Conservation (phyloP, 2,329 filamentous ascomycete species). For the Verticillium tricorpus region DNA sequence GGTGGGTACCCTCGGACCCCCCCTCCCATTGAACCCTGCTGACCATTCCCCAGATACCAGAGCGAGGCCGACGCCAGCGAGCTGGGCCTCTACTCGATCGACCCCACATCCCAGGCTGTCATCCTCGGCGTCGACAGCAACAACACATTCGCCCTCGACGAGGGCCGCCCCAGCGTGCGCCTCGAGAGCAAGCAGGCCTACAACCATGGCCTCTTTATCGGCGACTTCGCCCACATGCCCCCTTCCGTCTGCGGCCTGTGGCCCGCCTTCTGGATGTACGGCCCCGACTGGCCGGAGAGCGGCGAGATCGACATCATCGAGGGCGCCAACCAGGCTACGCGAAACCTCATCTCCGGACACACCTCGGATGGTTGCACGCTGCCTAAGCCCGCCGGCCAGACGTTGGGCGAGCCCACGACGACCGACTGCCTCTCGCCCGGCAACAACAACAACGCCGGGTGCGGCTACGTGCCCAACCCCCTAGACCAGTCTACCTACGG, state of each 20-base stretch:
- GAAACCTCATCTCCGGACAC: constrained; percentile 60
- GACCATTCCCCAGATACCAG: constrained; percentile 33
- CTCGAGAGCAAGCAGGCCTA: constrained; percentile 61
- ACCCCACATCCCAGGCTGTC: constrained; percentile 35
- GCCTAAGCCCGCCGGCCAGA: neutral
- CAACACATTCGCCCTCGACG: constrained; percentile 28
- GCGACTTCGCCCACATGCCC: constrained; percentile 72
- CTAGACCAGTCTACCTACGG: constrained; percentile 49
- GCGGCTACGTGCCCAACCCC: constrained; percentile 34
- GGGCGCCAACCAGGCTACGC: constrained; percentile 57
- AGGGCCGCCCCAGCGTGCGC: constrained; percentile 57
- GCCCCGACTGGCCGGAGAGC: constrained; percentile 52
- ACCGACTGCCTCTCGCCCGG: neutral
- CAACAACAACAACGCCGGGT: constrained; percentile 35
- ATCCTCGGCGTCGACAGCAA: constrained; percentile 39
- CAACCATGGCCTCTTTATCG: constrained; percentile 63
- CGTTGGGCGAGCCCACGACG: neutral
- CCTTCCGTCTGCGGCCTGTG: constrained; percentile 65
- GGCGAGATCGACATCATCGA: constrained; percentile 71
- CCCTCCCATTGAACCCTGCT: neutral
- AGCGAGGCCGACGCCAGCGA: constrained; percentile 32
- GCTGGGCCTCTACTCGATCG: constrained; percentile 35
- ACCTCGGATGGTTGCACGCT: constrained; percentile 32
- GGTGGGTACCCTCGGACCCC: neutral
- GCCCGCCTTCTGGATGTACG: constrained; percentile 64